These are phyloP conservation scores for Xerocomus amazonicus DNA, from an alignment of 1,284 basidiomycete species.

Conservation along the genomic window DNA sequence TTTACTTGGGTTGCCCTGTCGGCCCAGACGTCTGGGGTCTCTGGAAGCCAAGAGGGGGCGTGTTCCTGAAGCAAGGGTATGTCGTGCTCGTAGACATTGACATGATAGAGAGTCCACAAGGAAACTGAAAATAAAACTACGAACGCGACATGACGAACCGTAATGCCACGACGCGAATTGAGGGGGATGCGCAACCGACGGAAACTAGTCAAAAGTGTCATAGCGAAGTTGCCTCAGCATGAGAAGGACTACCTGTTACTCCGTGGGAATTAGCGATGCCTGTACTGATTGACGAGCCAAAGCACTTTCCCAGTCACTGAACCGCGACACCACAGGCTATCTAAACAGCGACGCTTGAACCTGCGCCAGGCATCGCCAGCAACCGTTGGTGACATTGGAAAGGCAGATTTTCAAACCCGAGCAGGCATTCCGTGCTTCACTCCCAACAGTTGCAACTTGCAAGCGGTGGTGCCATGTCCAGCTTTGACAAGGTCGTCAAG, in stretches of 20 bases:
- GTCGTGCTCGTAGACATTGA: constrained; percentile 2
- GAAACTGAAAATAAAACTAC: constrained; percentile 23
- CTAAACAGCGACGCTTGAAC: neutral
- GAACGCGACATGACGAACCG: constrained; percentile 29
- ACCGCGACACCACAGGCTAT: neutral
- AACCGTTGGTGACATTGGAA: neutral
- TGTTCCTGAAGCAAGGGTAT: constrained; percentile 10
- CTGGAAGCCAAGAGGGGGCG: constrained; percentile 23
- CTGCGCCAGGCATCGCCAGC: neutral
- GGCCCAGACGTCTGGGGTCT: constrained; percentile 43
- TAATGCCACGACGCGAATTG: constrained; percentile 21
- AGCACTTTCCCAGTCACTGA: no score
- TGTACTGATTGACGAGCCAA: no score
- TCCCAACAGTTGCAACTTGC: neutral
- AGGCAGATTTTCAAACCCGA: constrained; percentile 27
- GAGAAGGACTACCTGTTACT: no score
- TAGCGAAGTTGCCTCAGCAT: no score
- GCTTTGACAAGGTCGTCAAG: constrained; percentile 85
- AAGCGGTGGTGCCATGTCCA: constrained; percentile 50
- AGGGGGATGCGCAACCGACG: neutral
- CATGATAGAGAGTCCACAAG: constrained; percentile 17
- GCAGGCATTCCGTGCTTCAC: neutral
- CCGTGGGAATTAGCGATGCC: no score
- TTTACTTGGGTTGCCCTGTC: constrained; percentile 55
- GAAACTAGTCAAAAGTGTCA: neutral